These are phyloP conservation scores for Aquilaria sinensis DNA, from an alignment of 345 rosid species.

Conservation along the genomic window DNA sequence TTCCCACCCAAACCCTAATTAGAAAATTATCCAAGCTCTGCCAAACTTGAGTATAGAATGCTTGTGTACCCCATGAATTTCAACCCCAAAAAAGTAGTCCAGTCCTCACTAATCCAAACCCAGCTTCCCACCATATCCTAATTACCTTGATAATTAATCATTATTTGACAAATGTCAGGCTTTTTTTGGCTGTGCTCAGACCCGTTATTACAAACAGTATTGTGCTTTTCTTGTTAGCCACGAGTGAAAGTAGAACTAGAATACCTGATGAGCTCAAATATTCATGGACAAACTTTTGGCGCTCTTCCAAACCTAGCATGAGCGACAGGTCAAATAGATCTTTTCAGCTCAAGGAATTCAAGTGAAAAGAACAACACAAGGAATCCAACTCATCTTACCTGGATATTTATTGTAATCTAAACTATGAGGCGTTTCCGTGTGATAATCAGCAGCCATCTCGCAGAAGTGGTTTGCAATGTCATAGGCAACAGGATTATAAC, in stretches of 20 bases:
- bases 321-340: conserved; percentile 3
- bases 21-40: no score
- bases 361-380: background rate
- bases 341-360: background rate
- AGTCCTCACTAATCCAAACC: no score
- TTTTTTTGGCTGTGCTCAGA: no score
- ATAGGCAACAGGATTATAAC: conserved; percentile 81
- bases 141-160: no score
- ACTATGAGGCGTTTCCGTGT: conserved; percentile 78
- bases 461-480: conserved; percentile 96
- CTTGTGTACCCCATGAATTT: no score
- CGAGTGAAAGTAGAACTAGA: background rate
- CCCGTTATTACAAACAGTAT: no score
- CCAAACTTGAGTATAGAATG: no score
- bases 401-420: conserved; percentile 82
- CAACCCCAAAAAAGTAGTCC: no score
- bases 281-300: conserved; percentile 40
- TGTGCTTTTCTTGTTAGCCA: no score
- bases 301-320: conserved; percentile 64
- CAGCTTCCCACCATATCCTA: no score
- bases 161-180: no score
- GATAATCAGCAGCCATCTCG: conserved; percentile 95
- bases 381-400: conserved; percentile 31
- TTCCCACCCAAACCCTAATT: no score
- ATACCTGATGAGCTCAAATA: conserved; percentile 69